These are phyloP conservation scores for Hypoxylon intermedium DNA, from an alignment of 495 filamentous ascomycete genomes.

Conservation along the genomic window DNA sequence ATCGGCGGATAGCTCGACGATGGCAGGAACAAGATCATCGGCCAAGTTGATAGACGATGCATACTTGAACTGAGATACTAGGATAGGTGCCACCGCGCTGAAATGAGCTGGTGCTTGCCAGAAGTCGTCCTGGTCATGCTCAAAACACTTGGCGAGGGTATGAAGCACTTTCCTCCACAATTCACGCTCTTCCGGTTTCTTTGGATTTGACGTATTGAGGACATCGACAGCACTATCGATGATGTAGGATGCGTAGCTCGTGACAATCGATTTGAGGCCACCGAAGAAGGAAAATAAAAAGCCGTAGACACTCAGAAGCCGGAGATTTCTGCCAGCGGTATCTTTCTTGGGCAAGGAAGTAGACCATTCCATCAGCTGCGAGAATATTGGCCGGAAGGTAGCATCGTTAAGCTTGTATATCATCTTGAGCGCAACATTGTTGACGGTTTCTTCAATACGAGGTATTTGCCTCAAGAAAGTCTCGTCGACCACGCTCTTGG, in stretches of 20 bases:
- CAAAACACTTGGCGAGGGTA: slow-evolving; percentile 75
- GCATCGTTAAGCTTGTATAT: slow-evolving; percentile 95
- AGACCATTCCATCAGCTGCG: slow-evolving; percentile 78
- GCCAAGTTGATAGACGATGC: slow-evolving; percentile 52
- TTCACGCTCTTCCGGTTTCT: slow-evolving; percentile 59
- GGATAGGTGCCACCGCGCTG: slow-evolving; percentile 67
- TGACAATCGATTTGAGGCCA: slow-evolving; percentile 90
- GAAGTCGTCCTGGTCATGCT: slow-evolving; percentile 79
- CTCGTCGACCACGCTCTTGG: slow-evolving; percentile 46
- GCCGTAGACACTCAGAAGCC: slow-evolving; percentile 73
- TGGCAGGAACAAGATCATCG: slow-evolving; percentile 56
- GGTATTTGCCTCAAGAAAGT: slow-evolving; percentile 57
- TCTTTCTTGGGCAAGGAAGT: slow-evolving; percentile 66
- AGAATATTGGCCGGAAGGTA: slow-evolving; percentile 93
- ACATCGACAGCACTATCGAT: slow-evolving; percentile 73
- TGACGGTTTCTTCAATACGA: slow-evolving; percentile 68
- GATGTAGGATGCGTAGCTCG: slow-evolving; percentile 85
- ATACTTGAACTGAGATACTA: slow-evolving; percentile 72
- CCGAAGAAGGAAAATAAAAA: slow-evolving; percentile 82
- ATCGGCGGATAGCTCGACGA: slow-evolving; percentile 81
- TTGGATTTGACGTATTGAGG: slow-evolving; percentile 59
- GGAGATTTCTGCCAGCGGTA: slow-evolving; percentile 56
- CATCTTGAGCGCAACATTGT: slow-evolving; percentile 79
- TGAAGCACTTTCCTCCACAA: slow-evolving; percentile 69
- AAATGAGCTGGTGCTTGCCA: slow-evolving; percentile 93